phyloP scores from a whole-genome alignment of 2,329 filamentous ascomycete genomes.

The Dactylonectria estremocensis region DNA sequence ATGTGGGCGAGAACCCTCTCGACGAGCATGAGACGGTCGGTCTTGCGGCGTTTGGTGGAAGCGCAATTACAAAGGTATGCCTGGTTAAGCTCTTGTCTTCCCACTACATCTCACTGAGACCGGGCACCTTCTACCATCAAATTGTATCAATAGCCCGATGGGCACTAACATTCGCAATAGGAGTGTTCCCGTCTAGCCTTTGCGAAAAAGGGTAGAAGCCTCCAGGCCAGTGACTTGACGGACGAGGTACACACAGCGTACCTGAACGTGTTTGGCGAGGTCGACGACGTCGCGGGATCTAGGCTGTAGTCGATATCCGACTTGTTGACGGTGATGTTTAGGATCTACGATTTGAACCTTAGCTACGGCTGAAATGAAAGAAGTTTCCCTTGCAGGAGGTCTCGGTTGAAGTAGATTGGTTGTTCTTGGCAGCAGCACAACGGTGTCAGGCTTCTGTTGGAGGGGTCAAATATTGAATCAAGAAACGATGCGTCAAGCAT shows the following conservation, averaged over 20 bases:
- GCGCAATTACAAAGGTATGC: conserved; percentile 85
- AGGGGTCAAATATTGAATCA: not conserved
- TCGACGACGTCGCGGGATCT: conserved; percentile 59
- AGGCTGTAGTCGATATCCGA: conserved; percentile 50
- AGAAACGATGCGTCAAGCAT: not conserved
- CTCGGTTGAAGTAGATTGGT: no score
- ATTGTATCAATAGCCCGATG: no score
- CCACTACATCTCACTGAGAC: not conserved
- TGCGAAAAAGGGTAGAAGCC: conserved; percentile 84
- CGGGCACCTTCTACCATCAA: not conserved
- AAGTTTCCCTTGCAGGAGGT: no score
- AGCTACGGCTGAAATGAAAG: not conserved
- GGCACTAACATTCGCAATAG: conserved; percentile 52
- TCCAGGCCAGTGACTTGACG: conserved; percentile 95
- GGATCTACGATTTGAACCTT: not conserved
- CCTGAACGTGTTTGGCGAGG: conserved; percentile 83
- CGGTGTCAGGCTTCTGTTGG: no score
- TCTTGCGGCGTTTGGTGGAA: conserved; percentile 88
- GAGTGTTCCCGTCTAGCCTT: conserved; percentile 92
- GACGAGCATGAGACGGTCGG: conserved; percentile 75
- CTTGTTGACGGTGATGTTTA: not conserved
- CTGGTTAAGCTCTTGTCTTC: not conserved
- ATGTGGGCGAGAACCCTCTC: conserved; percentile 63
- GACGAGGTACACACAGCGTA: conserved; percentile 91
- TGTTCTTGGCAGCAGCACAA: no score